phyloP scores from a whole-genome alignment of 768 basidiomycete genomes.

The Xanthoconium stramineum region DNA sequence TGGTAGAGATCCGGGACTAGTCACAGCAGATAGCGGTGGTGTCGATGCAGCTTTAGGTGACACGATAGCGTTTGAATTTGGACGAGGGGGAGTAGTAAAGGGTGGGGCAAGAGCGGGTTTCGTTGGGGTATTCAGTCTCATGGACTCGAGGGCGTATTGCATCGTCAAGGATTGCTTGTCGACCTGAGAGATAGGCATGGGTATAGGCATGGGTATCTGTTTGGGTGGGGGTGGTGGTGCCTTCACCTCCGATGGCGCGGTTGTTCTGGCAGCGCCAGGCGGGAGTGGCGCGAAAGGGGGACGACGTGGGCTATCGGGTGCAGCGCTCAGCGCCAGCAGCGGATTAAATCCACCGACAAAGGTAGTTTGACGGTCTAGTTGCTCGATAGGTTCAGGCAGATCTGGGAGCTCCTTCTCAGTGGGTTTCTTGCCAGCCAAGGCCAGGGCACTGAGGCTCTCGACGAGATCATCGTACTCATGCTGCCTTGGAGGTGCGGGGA shows the following conservation, averaged over 20 bases:
- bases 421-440: slow-evolving; percentile 25
- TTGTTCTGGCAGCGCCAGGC: slow-evolving; percentile 7
- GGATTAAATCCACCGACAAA: slow-evolving; percentile 53
- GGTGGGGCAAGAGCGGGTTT: slow-evolving; percentile 19
- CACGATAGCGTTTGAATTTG: slow-evolving; percentile 32
- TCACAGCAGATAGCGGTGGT: slow-evolving; percentile 3
- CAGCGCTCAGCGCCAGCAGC: slow-evolving; percentile 4
- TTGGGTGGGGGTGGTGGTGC: not conserved
- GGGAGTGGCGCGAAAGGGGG: slow-evolving; percentile 3
- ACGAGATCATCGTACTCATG: slow-evolving; percentile 24
- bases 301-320: slow-evolving; percentile 7
- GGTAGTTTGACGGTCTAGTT: not conserved
- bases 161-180: slow-evolving; percentile 18
- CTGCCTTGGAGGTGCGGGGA: slow-evolving; percentile 11
- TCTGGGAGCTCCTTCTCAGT: slow-evolving; percentile 15
- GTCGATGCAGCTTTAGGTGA: slow-evolving; percentile 4
- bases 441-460: slow-evolving; percentile 32
- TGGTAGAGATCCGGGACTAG: slow-evolving; percentile 9
- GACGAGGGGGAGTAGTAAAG: slow-evolving; percentile 24
- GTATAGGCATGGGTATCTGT: slow-evolving; percentile 15
- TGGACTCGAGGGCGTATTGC: slow-evolving; percentile 22
- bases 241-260: not conserved
- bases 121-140: slow-evolving; percentile 6
- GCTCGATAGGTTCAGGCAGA: not conserved
- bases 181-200: slow-evolving; percentile 35